Percentiles rank a stretch among this genome's conserved stretches.
Conservation (phyloP, 2,329 filamentous ascomycete genomes). For the Alternaria metachromatica region DNA sequence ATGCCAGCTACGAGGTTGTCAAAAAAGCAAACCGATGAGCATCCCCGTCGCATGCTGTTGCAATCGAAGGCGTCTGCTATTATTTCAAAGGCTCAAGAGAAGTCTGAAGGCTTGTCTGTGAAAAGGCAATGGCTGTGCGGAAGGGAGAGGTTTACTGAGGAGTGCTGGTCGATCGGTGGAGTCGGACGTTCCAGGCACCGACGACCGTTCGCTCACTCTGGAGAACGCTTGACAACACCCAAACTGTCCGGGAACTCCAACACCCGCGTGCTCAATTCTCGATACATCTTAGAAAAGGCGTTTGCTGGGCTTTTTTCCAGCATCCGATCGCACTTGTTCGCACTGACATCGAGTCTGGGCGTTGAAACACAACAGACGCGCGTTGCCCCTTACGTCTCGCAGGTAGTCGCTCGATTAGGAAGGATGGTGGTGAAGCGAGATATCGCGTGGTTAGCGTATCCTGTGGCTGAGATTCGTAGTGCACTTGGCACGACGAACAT, state of each 20-base stretch:
- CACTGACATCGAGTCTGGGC: background rate
- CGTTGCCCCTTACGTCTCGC: slow-evolving; percentile 12
- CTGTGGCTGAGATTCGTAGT: background rate
- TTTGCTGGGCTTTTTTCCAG: no score
- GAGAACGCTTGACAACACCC: no score
- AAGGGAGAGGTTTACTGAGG: background rate
- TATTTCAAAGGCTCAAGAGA: background rate
- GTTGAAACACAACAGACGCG: background rate
- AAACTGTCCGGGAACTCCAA: no score
- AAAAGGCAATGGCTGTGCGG: background rate
- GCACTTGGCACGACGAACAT: background rate
- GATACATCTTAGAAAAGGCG: no score
- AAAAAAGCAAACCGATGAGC: background rate
- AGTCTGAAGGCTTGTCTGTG: background rate
- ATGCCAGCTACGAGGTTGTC: background rate
- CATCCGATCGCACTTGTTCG: background rate
- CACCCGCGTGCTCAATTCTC: no score
- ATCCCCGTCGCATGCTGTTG: background rate
- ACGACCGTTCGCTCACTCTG: background rate
- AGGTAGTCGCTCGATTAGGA: slow-evolving; percentile 24
- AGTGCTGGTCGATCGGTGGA: background rate
- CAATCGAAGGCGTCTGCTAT: background rate
- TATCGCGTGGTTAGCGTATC: slow-evolving; percentile 7
- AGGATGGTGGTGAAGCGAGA: slow-evolving; percentile 9
- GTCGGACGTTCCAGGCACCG: background rate